Percentiles rank a stretch among this genome's conserved stretches.
phyloP scores from a whole-genome alignment of 257 asterid species.

The Oldenlandia corymbosa region DNA sequence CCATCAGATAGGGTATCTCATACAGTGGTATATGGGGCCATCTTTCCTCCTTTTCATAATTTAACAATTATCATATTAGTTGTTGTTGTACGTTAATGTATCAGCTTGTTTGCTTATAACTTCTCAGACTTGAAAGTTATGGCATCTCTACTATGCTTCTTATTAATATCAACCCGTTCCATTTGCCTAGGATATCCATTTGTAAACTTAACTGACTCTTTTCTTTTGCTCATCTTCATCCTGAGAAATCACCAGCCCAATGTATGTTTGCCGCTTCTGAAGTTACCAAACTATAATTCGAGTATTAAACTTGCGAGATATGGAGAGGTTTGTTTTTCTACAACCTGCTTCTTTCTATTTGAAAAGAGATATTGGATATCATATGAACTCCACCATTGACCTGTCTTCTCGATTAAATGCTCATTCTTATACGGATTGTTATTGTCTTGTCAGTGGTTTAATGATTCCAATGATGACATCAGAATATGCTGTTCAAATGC shows the following conservation, averaged over 20 bases:
- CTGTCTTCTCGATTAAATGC: neutral
- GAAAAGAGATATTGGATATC: neutral
- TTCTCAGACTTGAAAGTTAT: neutral
- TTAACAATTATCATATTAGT: no score
- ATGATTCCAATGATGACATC: conserved; percentile 69
- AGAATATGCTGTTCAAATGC: conserved; percentile 61
- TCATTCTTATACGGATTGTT: neutral
- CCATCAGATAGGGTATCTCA: conserved; percentile 25
- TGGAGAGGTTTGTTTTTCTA: conserved; percentile 44
- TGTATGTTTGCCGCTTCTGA: conserved; percentile 52
- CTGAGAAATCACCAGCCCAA: conserved; percentile 43
- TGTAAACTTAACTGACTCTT: neutral
- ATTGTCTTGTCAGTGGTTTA: conserved; percentile 65
- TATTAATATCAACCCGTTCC: neutral
- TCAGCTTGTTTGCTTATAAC: neutral
- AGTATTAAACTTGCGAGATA: conserved; percentile 65
- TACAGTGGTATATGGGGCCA: conserved; percentile 27
- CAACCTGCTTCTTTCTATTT: neutral
- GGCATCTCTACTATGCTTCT: neutral
- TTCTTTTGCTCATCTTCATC: neutral
- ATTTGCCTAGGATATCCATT: neutral
- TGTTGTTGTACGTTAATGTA: neutral
- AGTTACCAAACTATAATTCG: conserved; percentile 35
- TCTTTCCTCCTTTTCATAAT: neutral
- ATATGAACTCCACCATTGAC: neutral